Evolutionary conservation across 1,284 basidiomycete genomes (phyloP).

Genomic region (Moesziomyces antarcticus): DNA sequence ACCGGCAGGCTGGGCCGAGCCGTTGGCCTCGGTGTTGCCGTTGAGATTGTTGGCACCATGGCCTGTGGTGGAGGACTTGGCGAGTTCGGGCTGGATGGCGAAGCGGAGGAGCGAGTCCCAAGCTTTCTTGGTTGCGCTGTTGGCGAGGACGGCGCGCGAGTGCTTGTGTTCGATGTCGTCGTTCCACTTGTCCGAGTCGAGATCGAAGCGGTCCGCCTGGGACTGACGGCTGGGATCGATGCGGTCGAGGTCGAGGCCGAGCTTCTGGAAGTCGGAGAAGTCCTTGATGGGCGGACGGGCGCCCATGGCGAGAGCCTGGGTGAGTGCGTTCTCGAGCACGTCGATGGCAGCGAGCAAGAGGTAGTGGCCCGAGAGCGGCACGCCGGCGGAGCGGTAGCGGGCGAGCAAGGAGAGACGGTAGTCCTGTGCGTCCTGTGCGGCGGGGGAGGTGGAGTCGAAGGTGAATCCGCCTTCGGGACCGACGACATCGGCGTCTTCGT

Average conservation of each 20-base stretch:
- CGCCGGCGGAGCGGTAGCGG: conserved; percentile 78
- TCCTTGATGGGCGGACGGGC: conserved; percentile 45
- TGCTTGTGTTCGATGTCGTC: conserved; percentile 15
- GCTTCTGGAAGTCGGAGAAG: conserved; percentile 47
- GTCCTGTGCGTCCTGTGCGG: conserved; percentile 38
- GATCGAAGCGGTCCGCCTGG: conserved; percentile 54
- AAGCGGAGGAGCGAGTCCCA: conserved; percentile 76
- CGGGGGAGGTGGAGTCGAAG: conserved; percentile 20
- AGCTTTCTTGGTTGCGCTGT: conserved; percentile 73
- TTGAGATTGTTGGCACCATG: conserved; percentile 16
- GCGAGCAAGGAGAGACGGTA: conserved; percentile 74
- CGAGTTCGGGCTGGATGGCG: conserved; percentile 26
- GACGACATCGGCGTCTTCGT: conserved; percentile 43
- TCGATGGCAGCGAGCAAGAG: conserved; percentile 86
- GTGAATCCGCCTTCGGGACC: conserved; percentile 52
- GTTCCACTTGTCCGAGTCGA: conserved; percentile 23
- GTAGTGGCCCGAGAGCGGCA: conserved; percentile 86
- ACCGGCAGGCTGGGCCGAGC: conserved; percentile 5
- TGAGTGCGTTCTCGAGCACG: conserved; percentile 82
- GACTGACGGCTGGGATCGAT: conserved; percentile 45
- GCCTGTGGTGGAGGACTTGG: conserved; percentile 5
- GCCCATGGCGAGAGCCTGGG: conserved; percentile 77
- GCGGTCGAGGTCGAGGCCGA: conserved; percentile 41
- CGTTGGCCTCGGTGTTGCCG: conserved; percentile 12
- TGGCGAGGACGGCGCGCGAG: conserved; percentile 25